A percentile compares a stretch with the other conserved stretches of the same genome.
phyloP scores from a whole-genome alignment of 768 basidiomycete genomes.

The Lentinula sp. region DNA sequence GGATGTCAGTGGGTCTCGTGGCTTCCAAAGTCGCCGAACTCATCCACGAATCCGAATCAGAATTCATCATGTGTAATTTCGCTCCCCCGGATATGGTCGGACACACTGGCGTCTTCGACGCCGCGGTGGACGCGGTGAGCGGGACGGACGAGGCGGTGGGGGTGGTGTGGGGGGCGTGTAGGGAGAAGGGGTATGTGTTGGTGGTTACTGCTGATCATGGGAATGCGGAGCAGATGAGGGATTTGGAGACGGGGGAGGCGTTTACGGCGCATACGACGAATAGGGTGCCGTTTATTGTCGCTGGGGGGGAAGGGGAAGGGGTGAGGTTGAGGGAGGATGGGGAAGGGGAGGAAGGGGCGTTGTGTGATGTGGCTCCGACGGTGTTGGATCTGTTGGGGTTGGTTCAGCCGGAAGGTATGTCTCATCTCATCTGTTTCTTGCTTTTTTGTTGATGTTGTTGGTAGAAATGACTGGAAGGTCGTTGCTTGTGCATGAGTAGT shows the following conservation, averaged over 20 bases:
- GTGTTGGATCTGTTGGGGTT: slow-evolving; percentile 74
- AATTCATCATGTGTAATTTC: slow-evolving; percentile 98
- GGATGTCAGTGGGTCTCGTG: slow-evolving; percentile 73
- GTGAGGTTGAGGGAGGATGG: slow-evolving; percentile 42
- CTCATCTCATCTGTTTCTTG: too few species aligned
- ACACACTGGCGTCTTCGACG: slow-evolving; percentile 88
- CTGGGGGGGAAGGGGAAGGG: slow-evolving; percentile 54
- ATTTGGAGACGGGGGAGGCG: slow-evolving; percentile 75
- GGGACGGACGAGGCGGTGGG: slow-evolving; percentile 89
- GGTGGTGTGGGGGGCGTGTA: slow-evolving; percentile 79
- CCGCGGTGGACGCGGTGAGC: slow-evolving; percentile 82
- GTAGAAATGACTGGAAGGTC: too few species aligned
- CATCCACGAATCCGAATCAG: slow-evolving; percentile 59
- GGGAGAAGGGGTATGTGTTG: slow-evolving; percentile 81
- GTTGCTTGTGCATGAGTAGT: too few species aligned
- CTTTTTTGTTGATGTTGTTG: too few species aligned
- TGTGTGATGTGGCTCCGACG: slow-evolving; percentile 91
- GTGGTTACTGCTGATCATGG: slow-evolving; percentile 92
- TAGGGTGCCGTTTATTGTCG: slow-evolving; percentile 86
- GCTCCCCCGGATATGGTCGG: slow-evolving; percentile 98
- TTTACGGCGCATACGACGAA: slow-evolving; percentile 93
- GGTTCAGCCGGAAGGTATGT: slow-evolving; percentile 58
- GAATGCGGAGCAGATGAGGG: slow-evolving; percentile 93
- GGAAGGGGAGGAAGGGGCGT: slow-evolving; percentile 62
- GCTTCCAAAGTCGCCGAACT: slow-evolving; percentile 92